phyloP scores from a whole-genome alignment of 371 early-diverging fungal species.

The Blakeslea trispora region DNA sequence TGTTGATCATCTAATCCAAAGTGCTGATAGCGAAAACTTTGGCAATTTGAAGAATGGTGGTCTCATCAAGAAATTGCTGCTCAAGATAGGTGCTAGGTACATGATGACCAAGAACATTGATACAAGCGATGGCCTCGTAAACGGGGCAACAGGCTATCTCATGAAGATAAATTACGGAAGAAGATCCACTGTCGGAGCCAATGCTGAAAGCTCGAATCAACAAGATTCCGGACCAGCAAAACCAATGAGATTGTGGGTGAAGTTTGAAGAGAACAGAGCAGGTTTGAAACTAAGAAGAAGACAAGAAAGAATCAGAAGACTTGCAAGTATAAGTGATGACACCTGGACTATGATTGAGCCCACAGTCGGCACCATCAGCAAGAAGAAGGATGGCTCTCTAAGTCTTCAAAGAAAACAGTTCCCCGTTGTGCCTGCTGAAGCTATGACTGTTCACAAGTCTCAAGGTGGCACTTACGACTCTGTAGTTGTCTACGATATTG shows the following conservation, averaged over 20 bases:
- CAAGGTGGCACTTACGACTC: conserved; percentile 1
- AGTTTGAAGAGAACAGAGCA: conserved; percentile 1
- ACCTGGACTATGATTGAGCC: neutral
- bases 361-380: no score
- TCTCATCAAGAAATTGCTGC: neutral
- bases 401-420: neutral
- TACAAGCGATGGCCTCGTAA: neutral
- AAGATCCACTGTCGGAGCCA: neutral
- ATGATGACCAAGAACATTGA: conserved; percentile 4
- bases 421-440: neutral
- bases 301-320: no score
- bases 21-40: no score
- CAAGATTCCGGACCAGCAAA: neutral
- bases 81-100: neutral
- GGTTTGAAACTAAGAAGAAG: neutral
- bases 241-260: neutral
- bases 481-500: neutral
- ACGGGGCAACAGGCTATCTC: neutral
- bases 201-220: neutral
- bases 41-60: neutral
- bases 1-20: no score
- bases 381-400: no score
- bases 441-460: neutral
- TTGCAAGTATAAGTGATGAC: no score
- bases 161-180: neutral